Percentiles rank a stretch among this genome's conserved stretches.
Conservation (phyloP, 331 rosid species). For the Malus hybrid region DNA sequence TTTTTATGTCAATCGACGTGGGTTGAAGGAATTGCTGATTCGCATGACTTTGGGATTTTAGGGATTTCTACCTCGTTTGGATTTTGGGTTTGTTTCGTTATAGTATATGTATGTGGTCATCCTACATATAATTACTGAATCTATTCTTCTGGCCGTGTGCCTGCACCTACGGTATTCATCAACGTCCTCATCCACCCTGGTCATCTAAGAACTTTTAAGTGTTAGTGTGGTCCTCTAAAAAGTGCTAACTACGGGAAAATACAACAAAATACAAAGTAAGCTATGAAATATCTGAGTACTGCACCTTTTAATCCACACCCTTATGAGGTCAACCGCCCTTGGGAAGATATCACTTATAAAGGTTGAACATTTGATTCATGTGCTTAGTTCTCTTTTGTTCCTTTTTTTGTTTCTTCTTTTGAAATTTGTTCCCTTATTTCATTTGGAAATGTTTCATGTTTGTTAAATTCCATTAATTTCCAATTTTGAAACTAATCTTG, state of each 20-base stretch:
- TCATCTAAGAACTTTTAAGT: neutral
- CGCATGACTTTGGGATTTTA: no score
- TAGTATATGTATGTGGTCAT: no score
- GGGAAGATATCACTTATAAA: conserved; percentile 80
- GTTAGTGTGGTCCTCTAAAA: neutral
- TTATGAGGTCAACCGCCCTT: conserved; percentile 77
- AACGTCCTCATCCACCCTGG: neutral
- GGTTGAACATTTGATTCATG: conserved; percentile 28
- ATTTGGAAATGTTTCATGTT: neutral
- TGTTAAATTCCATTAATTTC: neutral
- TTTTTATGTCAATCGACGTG: no score
- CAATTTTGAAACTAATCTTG: neutral
- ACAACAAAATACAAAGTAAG: no score
- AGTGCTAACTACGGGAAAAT: neutral
- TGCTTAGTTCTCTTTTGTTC: neutral
- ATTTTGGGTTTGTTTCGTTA: no score
- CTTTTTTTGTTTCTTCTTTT: neutral
- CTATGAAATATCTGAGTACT: no score
- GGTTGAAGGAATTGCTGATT: no score
- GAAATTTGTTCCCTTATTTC: no score
- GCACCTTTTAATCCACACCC: no score
- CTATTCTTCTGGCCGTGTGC: neutral
- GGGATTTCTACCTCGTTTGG: no score
- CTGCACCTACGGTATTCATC: neutral
- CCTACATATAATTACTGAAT: no score